Evolutionary conservation across 192 early-diverging fungal genomes (phyloP).

Genomic region (Mortierella claussenii): DNA sequence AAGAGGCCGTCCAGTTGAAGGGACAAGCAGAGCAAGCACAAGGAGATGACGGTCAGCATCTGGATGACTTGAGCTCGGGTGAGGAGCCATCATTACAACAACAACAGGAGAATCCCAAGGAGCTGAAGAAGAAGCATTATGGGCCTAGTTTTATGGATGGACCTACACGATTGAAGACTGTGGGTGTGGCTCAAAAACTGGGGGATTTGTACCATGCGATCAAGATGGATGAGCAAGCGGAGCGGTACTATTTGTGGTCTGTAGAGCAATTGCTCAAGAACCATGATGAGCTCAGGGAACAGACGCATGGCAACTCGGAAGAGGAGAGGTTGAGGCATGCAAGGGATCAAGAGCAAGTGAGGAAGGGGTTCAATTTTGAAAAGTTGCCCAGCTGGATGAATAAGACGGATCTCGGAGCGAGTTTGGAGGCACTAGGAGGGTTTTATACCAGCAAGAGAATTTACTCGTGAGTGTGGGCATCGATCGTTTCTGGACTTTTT

Average conservation of each 20-base stretch:
- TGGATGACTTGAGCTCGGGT: background rate
- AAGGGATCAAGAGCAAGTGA: slow-evolving; percentile 30
- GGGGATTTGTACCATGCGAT: slow-evolving; percentile 59
- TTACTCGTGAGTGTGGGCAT: slow-evolving; percentile 62
- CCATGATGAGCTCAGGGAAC: slow-evolving; percentile 8
- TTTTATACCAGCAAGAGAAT: slow-evolving; percentile 64
- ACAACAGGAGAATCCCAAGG: background rate
- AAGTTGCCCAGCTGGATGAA: slow-evolving; percentile 66
- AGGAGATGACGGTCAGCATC: background rate
- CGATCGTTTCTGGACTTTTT: too few species aligned
- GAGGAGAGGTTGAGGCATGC: slow-evolving; percentile 35
- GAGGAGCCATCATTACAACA: too few species aligned
- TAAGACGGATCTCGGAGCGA: slow-evolving; percentile 61
- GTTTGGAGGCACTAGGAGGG: slow-evolving; percentile 62
- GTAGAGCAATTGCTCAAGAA: slow-evolving; percentile 62
- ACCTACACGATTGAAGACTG: slow-evolving; percentile 51
- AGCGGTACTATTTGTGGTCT: slow-evolving; percentile 67
- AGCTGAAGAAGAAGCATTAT: slow-evolving; percentile 10
- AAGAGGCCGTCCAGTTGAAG: background rate
- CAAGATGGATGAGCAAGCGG: slow-evolving; percentile 60
- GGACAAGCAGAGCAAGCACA: background rate
- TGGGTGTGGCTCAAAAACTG: slow-evolving; percentile 66
- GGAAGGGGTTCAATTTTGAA: slow-evolving; percentile 56
- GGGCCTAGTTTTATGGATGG: slow-evolving; percentile 35
- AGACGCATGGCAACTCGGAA: slow-evolving; percentile 7